A percentile compares a stretch with the other conserved stretches of the same genome.
phyloP scores from a whole-genome alignment of 1,139 yeast species.

The Geotrichum klebahnii region DNA sequence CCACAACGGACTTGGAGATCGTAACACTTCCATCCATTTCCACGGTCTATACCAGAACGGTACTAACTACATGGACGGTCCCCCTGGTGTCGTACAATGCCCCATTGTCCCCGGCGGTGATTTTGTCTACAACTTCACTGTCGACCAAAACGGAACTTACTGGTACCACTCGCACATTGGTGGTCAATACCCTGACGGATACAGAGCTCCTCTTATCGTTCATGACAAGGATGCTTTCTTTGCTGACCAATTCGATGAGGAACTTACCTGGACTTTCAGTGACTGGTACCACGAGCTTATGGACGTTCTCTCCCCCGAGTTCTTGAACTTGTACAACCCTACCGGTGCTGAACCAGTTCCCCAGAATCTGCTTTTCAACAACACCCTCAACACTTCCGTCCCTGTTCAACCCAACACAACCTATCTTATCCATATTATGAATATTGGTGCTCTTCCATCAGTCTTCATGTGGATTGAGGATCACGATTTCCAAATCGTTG shows the following conservation, averaged over 20 bases:
- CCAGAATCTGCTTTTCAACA: slow-evolving; percentile 69
- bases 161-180: slow-evolving; percentile 94
- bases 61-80: slow-evolving; percentile 77
- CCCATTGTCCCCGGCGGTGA: slow-evolving; percentile 74
- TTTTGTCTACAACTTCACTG: slow-evolving; percentile 73
- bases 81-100: slow-evolving; percentile 81
- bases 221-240: slow-evolving; percentile 53
- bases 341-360: slow-evolving; percentile 98
- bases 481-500: slow-evolving; percentile 76
- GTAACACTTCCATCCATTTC: slow-evolving; percentile 77
- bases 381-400: slow-evolving; percentile 68
- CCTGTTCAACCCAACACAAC: slow-evolving; percentile 73
- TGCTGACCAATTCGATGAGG: slow-evolving; percentile 65
- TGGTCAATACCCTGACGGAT: slow-evolving; percentile 88
- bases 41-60: slow-evolving; percentile 87
- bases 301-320: slow-evolving; percentile 48
- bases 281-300: slow-evolving; percentile 82
- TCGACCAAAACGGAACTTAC: slow-evolving; percentile 79
- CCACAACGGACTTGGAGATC: slow-evolving; percentile 58
- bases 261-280: slow-evolving; percentile 57
- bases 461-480: slow-evolving; percentile 83
- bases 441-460: slow-evolving; percentile 82
- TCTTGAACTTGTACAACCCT: slow-evolving; percentile 74
- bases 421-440: slow-evolving; percentile 70
- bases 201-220: slow-evolving; percentile 75